Evolutionary conservation across 1,139 yeast genomes (phyloP), one percentile per base, ranked within the genome.

Genomic region (Sugiyamaella neomexicana): DNA sequence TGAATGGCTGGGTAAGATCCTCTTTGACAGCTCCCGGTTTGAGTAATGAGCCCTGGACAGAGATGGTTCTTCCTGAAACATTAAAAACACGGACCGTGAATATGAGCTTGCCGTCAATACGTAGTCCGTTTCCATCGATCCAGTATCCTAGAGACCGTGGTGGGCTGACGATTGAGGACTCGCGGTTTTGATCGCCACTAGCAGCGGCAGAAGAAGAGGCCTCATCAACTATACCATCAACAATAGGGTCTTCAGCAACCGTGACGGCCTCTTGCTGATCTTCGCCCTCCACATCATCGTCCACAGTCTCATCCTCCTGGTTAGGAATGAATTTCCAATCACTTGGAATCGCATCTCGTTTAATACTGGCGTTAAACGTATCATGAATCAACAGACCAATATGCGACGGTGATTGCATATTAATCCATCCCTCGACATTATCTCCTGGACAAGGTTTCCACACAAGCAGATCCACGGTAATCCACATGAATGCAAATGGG

Each of bases 361-460:
- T 89, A 61, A 93, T 89, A 53, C 95, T 84, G 34, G 97, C 98
- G 72, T 93, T 95, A 75, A 93, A 93, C 0, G 96, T 89, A 71
- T 93, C 98, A 69, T 89, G 93, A 52, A 93, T 79, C 62, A 93
- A 79, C 60, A 93, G 76, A 58, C 98, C 98, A 65, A 95, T 85
- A 68, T 93, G 99, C 7, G 96, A 86, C 13, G 96, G 97, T 1
- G 97, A 86, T 74, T 91, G 97, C 80, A 93, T 83, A 73, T 89
- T 89, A 55, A 88, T 80, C 74, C 83, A 80, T 5, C 99, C 99
- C 68, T 91, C 96, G 32, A 91, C 72, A 1, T 77, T 74, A 66
- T 93, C 98, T 5, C 96, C 97, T 12, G 83, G 77, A 63, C 81
- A 82, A 3, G 99, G 99, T 65, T 80, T 82, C 98, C 99, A 93